Evolutionary conservation across 768 basidiomycete species (phyloP), one percentile per base, ranked within the genome.

Genomic region (Tephrocybe sp.): DNA sequence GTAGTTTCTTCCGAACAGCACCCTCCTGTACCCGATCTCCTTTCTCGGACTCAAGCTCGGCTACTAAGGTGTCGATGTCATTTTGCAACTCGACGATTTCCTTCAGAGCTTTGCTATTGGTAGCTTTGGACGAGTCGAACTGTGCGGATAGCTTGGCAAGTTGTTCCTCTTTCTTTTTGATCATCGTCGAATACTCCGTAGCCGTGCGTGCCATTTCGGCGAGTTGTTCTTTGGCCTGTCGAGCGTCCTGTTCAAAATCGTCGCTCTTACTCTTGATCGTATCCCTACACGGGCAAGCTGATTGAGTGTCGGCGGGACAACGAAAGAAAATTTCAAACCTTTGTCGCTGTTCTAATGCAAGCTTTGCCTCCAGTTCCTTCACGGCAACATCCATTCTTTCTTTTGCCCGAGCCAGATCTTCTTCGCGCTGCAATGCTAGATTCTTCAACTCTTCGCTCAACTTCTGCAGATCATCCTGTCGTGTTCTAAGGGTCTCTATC

Each of bases 91-190:
- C 89, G 24, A 77, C 64, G 3, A 85, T 80, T 55, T 87, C 81
- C 47, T 81, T 79, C 43, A 77, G 69, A 2, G 82, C 68, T 22
- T 71, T 70, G 15, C 76, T 71, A 18, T 80, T 79, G 46, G 89
- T 84, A 13, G 66, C 61, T 51, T 82, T 80, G 44, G 79, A 73
- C 13, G 69, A 60, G 3, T 79, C 76, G 11, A 89, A 62, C 36
- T 89, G 81, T 7, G 74, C 61, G 0, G 71, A 62, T 18, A 92
- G 70, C 9, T 73, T 68, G 4, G 70, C 59, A n/a, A 89, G 76
- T 19, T 88, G 84, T 2, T 81, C 78, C 38, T 94, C 92, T 65
- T 88, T 91, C 67, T 77, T 79, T 70, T 86, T 79, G 59, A 93
- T 81, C 72, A 86, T 82, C 13, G 69, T 71, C 6, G 90, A 84